Evolutionary conservation across 768 basidiomycete species (phyloP).

Genomic region (Lactifluus pinguis): DNA sequence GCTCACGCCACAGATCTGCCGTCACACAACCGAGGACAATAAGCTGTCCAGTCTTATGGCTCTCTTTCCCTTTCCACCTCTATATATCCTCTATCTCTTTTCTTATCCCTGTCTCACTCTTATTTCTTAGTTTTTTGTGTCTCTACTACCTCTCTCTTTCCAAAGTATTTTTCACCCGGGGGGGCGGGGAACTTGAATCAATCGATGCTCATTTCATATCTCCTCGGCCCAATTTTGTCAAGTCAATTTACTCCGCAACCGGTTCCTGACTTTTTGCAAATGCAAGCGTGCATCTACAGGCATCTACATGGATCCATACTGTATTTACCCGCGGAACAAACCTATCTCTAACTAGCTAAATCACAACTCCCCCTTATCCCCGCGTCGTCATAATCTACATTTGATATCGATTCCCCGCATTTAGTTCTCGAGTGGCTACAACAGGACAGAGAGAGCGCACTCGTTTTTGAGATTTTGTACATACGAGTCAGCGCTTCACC

Average conservation of each 20-base stretch:
- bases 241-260: not conserved
- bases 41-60: not conserved
- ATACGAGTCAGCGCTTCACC: no score
- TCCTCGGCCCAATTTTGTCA: not conserved
- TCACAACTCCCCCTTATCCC: not conserved
- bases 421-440: no score
- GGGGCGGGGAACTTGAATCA: no score
- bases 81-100: no score
- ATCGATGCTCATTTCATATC: not conserved
- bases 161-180: no score
- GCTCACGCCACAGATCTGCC: no score
- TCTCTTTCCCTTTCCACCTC: not conserved
- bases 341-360: not conserved
- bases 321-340: not conserved
- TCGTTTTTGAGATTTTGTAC: no score
- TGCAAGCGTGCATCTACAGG: not conserved
- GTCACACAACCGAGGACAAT: not conserved
- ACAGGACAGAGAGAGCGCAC: no score
- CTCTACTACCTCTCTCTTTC: no score
- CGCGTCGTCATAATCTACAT: not conserved
- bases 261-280: not conserved
- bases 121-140: not conserved
- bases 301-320: slow-evolving; percentile 12
- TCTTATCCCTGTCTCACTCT: no score
- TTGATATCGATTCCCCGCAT: no score